Conservation (phyloP, 1,284 basidiomycete genomes). For the Hemileia vastatrix region DNA sequence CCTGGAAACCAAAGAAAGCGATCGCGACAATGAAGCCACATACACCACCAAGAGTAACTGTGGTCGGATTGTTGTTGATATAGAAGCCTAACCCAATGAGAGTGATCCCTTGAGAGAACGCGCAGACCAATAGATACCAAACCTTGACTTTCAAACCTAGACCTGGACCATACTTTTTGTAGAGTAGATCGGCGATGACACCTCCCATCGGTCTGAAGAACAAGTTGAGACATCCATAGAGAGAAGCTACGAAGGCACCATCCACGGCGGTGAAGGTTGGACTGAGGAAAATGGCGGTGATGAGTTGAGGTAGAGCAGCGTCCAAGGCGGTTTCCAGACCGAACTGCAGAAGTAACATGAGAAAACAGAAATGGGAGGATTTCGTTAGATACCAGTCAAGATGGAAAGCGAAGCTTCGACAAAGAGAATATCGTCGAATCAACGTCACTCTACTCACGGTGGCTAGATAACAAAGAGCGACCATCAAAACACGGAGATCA, state of each 20-base stretch:
- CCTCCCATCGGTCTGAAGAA: conserved; percentile 53
- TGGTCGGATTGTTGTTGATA: conserved; percentile 47
- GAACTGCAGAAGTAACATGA: conserved; percentile 48
- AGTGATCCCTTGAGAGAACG: conserved; percentile 50
- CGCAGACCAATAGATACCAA: conserved; percentile 49
- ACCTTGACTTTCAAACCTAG: conserved; percentile 53
- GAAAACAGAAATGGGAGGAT: background rate
- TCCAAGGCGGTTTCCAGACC: conserved; percentile 57
- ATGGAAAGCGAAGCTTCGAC: conserved; percentile 8
- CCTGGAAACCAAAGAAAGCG: conserved; percentile 34
- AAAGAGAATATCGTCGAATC: background rate
- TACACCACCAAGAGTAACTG: conserved; percentile 29
- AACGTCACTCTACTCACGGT: conserved; percentile 13
- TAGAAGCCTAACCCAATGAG: conserved; percentile 51
- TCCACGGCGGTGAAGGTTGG: conserved; percentile 52
- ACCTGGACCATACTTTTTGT: too few relatives aligned
- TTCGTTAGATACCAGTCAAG: background rate
- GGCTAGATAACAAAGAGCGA: conserved; percentile 50
- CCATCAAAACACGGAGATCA: conserved; percentile 56
- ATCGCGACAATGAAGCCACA: conserved; percentile 36
- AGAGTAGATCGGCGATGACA: conserved; percentile 51
- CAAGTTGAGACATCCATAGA: conserved; percentile 53
- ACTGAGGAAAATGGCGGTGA: conserved; percentile 47
- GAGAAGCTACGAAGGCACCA: conserved; percentile 46
- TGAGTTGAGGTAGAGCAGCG: conserved; percentile 52